Evolutionary conservation across 768 basidiomycete species (phyloP).

Genomic region (Cystoderma amianthinum): DNA sequence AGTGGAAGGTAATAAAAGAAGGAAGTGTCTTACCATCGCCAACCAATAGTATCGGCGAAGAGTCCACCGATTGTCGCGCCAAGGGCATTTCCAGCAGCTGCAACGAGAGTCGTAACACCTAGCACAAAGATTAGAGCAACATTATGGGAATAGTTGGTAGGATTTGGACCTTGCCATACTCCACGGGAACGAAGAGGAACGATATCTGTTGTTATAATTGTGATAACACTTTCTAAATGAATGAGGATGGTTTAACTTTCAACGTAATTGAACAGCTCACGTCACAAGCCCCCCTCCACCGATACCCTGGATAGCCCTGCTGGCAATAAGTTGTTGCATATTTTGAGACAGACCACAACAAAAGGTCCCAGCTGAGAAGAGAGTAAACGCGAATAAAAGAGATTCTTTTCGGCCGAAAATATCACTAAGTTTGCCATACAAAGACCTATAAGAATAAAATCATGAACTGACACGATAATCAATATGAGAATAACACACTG

Average conservation of each 20-base stretch:
- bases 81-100: slow-evolving; percentile 45
- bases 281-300: slow-evolving; percentile 61
- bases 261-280: slow-evolving; percentile 31
- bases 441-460: slow-evolving; percentile 36
- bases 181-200: slow-evolving; percentile 56
- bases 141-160: background rate
- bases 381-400: slow-evolving; percentile 44
- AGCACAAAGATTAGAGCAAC: background rate
- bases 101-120: slow-evolving; percentile 57
- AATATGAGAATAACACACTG: slow-evolving; percentile 33
- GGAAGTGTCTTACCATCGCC: slow-evolving; percentile 44
- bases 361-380: slow-evolving; percentile 48
- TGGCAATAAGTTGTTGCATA: slow-evolving; percentile 46
- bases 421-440: slow-evolving; percentile 61
- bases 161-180: slow-evolving; percentile 54
- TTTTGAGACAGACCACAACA: slow-evolving; percentile 46
- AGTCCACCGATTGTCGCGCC: slow-evolving; percentile 63
- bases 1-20: background rate
- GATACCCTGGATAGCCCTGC: slow-evolving; percentile 50
- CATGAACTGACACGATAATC: background rate
- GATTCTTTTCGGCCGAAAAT: slow-evolving; percentile 59
- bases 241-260: too few species aligned
- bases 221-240: slow-evolving; percentile 38
- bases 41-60: slow-evolving; percentile 56
- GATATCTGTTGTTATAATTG: slow-evolving; percentile 61